phyloP scores from a whole-genome alignment of 257 asterid species.

The Solanum okadae region DNA sequence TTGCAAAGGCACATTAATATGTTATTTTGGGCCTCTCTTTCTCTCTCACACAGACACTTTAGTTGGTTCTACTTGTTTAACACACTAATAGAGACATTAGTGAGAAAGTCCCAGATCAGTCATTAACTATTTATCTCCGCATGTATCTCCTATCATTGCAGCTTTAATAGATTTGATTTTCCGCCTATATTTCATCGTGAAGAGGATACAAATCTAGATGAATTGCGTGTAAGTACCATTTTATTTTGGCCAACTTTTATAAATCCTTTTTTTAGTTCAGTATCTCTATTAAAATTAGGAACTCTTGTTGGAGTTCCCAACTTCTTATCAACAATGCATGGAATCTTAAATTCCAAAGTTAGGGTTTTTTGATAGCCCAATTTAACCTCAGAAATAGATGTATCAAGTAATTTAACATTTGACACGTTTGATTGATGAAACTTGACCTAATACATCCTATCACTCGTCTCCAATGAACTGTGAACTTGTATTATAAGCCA shows the following conservation, averaged over 20 bases:
- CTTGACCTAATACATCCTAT: background rate
- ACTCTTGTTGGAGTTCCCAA: background rate
- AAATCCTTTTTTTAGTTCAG: background rate
- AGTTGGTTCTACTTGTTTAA: background rate
- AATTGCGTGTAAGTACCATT: slow-evolving; percentile 70
- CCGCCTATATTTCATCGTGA: slow-evolving; percentile 95
- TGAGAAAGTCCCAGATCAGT: background rate
- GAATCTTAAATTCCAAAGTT: background rate
- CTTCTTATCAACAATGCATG: background rate
- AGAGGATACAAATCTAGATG: slow-evolving; percentile 76
- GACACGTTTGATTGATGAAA: background rate
- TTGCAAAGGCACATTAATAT: background rate
- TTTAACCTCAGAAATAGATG: background rate
- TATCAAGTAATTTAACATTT: background rate
- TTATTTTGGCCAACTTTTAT: background rate
- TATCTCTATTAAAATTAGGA: background rate
- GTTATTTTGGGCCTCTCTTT: background rate
- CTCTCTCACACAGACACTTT: background rate
- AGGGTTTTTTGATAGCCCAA: background rate
- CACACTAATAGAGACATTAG: background rate
- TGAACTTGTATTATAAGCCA: background rate
- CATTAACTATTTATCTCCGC: background rate
- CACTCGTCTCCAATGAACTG: background rate
- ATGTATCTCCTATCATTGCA: slow-evolving; percentile 32
- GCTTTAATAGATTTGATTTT: slow-evolving; percentile 75